These are phyloP conservation scores for Flaveria brownii DNA, from an alignment of 129 eudicot species.

Conservation along the genomic window DNA sequence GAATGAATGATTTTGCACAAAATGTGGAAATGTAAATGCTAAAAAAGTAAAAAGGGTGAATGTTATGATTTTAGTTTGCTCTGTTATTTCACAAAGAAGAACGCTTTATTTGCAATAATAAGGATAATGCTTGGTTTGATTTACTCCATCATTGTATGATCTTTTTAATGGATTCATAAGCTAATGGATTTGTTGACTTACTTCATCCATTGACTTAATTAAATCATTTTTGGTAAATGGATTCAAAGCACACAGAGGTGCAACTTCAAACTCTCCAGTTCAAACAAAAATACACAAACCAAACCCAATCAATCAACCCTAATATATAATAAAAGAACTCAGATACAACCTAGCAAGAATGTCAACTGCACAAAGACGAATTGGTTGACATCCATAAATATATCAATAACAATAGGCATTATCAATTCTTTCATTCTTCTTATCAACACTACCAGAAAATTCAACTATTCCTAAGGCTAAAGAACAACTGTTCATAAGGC, in stretches of 20 bases:
- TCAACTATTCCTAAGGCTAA: too few species aligned
- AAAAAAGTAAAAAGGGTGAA: background rate
- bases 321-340: too few species aligned
- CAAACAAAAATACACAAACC: too few species aligned
- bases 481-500: too few species aligned
- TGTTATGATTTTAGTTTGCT: background rate
- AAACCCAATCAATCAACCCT: too few species aligned
- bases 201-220: too few species aligned
- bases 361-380: background rate
- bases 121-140: background rate
- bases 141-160: background rate
- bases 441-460: background rate
- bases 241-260: too few species aligned
- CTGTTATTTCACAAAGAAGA: constrained; percentile 2
- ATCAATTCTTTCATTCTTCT: background rate
- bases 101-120: background rate
- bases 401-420: background rate
- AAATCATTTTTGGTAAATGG: too few species aligned
- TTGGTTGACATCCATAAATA: constrained; percentile 7
- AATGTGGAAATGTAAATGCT: background rate
- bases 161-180: background rate
- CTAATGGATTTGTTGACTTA: too few species aligned
- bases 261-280: too few species aligned
- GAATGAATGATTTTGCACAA: constrained; percentile 13
- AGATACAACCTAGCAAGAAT: too few species aligned